Conservation (phyloP, 1,284 basidiomycete species). For the Meira miltonrushii region DNA sequence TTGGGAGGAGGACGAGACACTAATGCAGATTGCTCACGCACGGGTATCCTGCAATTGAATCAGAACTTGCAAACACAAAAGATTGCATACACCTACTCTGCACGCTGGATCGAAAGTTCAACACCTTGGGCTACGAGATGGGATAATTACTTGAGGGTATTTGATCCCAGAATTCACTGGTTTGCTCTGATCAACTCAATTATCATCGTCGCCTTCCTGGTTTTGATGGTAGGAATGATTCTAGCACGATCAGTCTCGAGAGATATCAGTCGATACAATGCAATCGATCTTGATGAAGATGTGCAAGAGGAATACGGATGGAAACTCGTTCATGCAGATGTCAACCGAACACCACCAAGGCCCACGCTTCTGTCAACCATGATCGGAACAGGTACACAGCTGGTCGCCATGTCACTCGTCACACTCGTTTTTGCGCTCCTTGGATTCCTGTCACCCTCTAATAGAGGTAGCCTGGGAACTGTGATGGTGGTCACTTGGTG, state of each 20-base stretch:
- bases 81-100: slow-evolving; percentile 83
- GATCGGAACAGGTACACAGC: slow-evolving; percentile 84
- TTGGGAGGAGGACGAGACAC: slow-evolving; percentile 19
- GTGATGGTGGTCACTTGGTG: slow-evolving; percentile 97
- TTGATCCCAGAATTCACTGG: slow-evolving; percentile 60
- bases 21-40: slow-evolving; percentile 6
- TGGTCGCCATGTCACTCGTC: slow-evolving; percentile 80
- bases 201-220: slow-evolving; percentile 67
- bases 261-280: slow-evolving; percentile 94
- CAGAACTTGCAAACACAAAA: slow-evolving; percentile 18
- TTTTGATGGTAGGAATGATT: slow-evolving; percentile 82
- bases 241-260: slow-evolving; percentile 78
- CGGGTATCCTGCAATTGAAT: slow-evolving; percentile 2
- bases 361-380: slow-evolving; percentile 72
- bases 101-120: slow-evolving; percentile 82
- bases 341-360: slow-evolving; percentile 77
- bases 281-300: slow-evolving; percentile 87
- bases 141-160: slow-evolving; percentile 78
- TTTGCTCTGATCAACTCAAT: slow-evolving; percentile 91
- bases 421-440: slow-evolving; percentile 95
- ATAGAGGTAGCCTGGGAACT: slow-evolving; percentile 86
- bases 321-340: slow-evolving; percentile 94
- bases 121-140: slow-evolving; percentile 74
- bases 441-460: slow-evolving; percentile 93
- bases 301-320: slow-evolving; percentile 97